Percentiles rank a stretch among this genome's conserved stretches.
These are phyloP conservation scores for Calonectria fujianensis DNA, from an alignment of 2,329 filamentous ascomycete species.

Conservation along the genomic window DNA sequence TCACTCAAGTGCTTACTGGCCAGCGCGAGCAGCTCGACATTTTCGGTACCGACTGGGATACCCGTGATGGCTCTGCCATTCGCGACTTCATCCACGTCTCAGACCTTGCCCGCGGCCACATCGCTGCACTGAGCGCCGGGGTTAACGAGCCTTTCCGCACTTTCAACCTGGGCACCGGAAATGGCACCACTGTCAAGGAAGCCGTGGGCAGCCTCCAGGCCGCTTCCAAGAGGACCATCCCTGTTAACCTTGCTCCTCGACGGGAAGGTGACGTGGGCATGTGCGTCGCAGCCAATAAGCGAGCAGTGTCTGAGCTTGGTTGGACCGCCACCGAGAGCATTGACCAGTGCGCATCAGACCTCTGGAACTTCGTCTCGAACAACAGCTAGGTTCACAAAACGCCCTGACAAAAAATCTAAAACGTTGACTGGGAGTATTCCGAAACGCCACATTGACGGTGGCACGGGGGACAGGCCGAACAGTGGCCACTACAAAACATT, in stretches of 20 bases:
- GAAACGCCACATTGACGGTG: constrained; percentile 20
- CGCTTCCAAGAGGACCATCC: constrained; percentile 61
- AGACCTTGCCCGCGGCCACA: constrained; percentile 78
- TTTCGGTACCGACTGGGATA: constrained; percentile 80
- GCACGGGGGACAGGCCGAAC: neutral
- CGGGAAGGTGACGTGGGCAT: constrained; percentile 64
- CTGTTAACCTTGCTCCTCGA: constrained; percentile 61
- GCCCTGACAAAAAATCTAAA: constrained; percentile 6
- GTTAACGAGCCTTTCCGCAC: constrained; percentile 60
- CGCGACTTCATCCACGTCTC: constrained; percentile 82
- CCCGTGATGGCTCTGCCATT: constrained; percentile 78
- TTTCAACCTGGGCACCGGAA: constrained; percentile 69
- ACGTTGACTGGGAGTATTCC: constrained; percentile 7
- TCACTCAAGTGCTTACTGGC: constrained; percentile 77
- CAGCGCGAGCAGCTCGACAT: constrained; percentile 72
- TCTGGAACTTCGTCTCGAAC: constrained; percentile 44
- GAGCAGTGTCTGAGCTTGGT: constrained; percentile 64
- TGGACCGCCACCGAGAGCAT: constrained; percentile 56
- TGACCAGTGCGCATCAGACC: constrained; percentile 42
- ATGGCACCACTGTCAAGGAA: constrained; percentile 66
- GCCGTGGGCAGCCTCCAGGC: constrained; percentile 63
- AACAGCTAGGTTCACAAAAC: constrained; percentile 5
- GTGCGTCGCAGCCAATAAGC: constrained; percentile 64
- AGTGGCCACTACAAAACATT: constrained; percentile 9
- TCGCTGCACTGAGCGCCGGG: constrained; percentile 71